phyloP scores from a whole-genome alignment of 768 basidiomycete genomes.

The Auriscalpium microsporum region DNA sequence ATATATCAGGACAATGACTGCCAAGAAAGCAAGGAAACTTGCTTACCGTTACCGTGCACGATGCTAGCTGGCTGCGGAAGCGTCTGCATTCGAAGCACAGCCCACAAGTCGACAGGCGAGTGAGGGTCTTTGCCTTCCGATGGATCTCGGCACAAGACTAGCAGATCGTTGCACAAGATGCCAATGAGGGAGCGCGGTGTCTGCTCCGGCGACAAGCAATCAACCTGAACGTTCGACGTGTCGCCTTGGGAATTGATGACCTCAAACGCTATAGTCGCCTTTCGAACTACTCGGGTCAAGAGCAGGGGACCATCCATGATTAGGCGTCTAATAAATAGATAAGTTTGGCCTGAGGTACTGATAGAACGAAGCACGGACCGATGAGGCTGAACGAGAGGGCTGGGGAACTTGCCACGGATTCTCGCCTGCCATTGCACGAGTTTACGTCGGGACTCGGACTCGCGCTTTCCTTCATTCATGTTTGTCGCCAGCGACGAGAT shows the following conservation, averaged over 20 bases:
- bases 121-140: slow-evolving; percentile 70
- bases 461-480: slow-evolving; percentile 98
- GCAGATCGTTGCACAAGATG: slow-evolving; percentile 85
- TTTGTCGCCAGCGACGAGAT: slow-evolving; percentile 84
- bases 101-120: slow-evolving; percentile 86
- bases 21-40: background rate
- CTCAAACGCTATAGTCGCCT: slow-evolving; percentile 74
- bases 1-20: slow-evolving; percentile 1
- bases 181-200: slow-evolving; percentile 74
- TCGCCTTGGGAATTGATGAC: slow-evolving; percentile 71
- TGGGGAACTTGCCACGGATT: slow-evolving; percentile 88
- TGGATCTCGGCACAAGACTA: slow-evolving; percentile 86
- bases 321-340: slow-evolving; percentile 50
- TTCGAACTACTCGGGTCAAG: slow-evolving; percentile 86
- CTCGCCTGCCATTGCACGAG: slow-evolving; percentile 86
- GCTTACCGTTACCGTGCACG: slow-evolving; percentile 74
- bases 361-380: slow-evolving; percentile 41
- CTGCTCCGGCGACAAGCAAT: slow-evolving; percentile 80
- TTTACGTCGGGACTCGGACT: slow-evolving; percentile 84
- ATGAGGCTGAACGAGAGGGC: slow-evolving; percentile 97
- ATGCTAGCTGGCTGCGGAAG: slow-evolving; percentile 84
- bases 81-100: slow-evolving; percentile 93
- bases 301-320: slow-evolving; percentile 87
- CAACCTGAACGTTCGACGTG: slow-evolving; percentile 76
- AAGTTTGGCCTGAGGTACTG: background rate